A percentile compares a stretch with the other conserved stretches of the same genome.
These are phyloP conservation scores for Microdochium nivale DNA, from an alignment of 2,329 filamentous ascomycete species.

Conservation along the genomic window DNA sequence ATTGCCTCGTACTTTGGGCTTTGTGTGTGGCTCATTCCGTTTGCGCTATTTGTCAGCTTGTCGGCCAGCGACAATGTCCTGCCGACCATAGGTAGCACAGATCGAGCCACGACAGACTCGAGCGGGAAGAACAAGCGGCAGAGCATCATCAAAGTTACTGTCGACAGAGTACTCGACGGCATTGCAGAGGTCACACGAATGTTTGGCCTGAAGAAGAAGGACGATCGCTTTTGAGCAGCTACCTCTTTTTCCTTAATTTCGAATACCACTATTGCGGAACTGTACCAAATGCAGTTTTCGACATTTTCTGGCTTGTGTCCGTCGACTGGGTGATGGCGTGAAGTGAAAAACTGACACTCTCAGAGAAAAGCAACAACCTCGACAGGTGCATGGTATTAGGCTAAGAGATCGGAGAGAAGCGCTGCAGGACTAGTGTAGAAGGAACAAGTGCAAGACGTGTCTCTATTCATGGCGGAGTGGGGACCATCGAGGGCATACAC, in stretches of 20 bases:
- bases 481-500: no score
- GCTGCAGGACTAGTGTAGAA: no score
- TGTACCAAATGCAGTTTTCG: conserved; percentile 4
- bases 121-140: conserved; percentile 45
- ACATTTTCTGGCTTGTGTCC: no score
- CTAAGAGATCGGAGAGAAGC: no score
- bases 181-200: conserved; percentile 37
- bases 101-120: conserved; percentile 41
- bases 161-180: conserved; percentile 46
- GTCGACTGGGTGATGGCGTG: no score
- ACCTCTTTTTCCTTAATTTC: background rate
- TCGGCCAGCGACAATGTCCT: conserved; percentile 93
- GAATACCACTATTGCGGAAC: conserved; percentile 3
- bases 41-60: conserved; percentile 87
- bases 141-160: conserved; percentile 58
- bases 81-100: conserved; percentile 73
- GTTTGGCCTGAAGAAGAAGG: conserved; percentile 30
- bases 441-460: no score
- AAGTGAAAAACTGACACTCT: no score
- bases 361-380: no score
- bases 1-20: conserved; percentile 94
- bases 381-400: no score
- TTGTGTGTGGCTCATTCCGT: conserved; percentile 94
- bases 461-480: no score
- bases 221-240: conserved; percentile 23